Evolutionary conservation across 805 yeast species (phyloP), one percentile per base, ranked within the genome.

Genomic region (Metschnikowia chrysomelidarum): DNA sequence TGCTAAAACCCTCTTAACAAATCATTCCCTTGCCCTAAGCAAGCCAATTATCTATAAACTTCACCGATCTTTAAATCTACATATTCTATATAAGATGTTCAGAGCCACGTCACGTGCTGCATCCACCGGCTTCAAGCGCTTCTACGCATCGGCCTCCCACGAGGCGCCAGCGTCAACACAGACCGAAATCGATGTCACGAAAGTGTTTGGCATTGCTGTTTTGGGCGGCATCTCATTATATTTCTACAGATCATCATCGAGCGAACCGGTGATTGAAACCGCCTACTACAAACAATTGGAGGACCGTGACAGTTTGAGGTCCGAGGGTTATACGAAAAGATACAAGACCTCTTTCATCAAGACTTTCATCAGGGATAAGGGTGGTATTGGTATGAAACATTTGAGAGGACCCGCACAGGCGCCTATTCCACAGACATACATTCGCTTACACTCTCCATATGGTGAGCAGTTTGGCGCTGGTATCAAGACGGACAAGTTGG

Each of bases 391-490:
- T 32, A 70, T 64, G 49, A 60, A 52, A 42, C 68, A 62, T 36
- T 60, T 56, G 50, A 59, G 67, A 49, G 60, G 62, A 55, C 46
- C 54, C 32, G 46, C 54, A 23, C 60, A 52, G 41, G 53, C 56
- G 13, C 49, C 63, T 4, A 43, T 53, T 23, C 59, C 69, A 13
- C 53, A 56, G 24, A 58, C 49, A 24, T 52, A 63, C 40, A 67
- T 67, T 38, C 67, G 65, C 16, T 50, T 68, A 6, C 71, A 64
- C 43, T 64, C 72, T n/a, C 58, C 70, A 7, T 50, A 27, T 36
- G 70, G 69, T 16, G 41, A 51, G 39, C 69, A 66, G 49, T 67
- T 57, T 44, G 73, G 73, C 32, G 64, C 66, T 24, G 71, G 73
- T 44, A 66, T 68, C 33, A 65, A 64, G 50, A 61, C 67, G 24